Percentiles rank a stretch among this genome's conserved stretches.
Conservation (phyloP, 2,329 filamentous ascomycete species). For the Fusarium chuoi region DNA sequence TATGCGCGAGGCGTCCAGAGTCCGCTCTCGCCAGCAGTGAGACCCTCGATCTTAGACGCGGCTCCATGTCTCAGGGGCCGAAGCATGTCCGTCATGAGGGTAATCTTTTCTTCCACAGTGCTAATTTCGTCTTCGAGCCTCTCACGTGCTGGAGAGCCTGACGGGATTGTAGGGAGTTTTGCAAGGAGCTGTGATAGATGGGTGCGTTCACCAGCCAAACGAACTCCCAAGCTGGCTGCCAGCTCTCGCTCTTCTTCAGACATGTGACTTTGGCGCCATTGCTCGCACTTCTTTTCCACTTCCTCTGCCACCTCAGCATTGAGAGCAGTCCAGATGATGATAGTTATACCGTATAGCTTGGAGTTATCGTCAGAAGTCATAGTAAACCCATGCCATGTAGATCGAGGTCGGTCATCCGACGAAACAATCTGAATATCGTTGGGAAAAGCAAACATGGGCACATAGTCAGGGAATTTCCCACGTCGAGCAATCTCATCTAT, state of each 20-base stretch:
- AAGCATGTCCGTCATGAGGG: conserved; percentile 94
- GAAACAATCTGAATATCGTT: conserved; percentile 98
- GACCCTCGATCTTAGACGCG: conserved; percentile 94
- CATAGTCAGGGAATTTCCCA: conserved; percentile 93
- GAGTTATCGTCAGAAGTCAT: conserved; percentile 96
- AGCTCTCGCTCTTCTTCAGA: conserved; percentile 90
- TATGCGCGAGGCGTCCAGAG: conserved; percentile 96
- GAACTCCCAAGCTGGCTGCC: conserved; percentile 88
- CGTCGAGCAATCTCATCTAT: conserved; percentile 82
- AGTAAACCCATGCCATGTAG: conserved; percentile 99
- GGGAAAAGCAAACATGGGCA: conserved; percentile 99
- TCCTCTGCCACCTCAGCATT: conserved; percentile 84
- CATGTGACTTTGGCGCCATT: conserved; percentile 88
- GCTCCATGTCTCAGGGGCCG: conserved; percentile 92
- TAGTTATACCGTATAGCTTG: conserved; percentile 89
- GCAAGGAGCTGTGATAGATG: conserved; percentile 90
- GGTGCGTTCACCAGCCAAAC: conserved; percentile 86
- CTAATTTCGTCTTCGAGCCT: conserved; percentile 93
- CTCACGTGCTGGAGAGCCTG: conserved; percentile 84
- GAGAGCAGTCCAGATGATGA: conserved; percentile 93
- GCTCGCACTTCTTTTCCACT: conserved; percentile 83
- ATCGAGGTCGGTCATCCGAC: conserved; percentile 89
- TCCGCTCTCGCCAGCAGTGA: conserved; percentile 94
- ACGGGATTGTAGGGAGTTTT: conserved; percentile 80
- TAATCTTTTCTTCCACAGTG: conserved; percentile 95